phyloP scores from a whole-genome alignment of 345 rosid species.

The Eutrema japonicum region DNA sequence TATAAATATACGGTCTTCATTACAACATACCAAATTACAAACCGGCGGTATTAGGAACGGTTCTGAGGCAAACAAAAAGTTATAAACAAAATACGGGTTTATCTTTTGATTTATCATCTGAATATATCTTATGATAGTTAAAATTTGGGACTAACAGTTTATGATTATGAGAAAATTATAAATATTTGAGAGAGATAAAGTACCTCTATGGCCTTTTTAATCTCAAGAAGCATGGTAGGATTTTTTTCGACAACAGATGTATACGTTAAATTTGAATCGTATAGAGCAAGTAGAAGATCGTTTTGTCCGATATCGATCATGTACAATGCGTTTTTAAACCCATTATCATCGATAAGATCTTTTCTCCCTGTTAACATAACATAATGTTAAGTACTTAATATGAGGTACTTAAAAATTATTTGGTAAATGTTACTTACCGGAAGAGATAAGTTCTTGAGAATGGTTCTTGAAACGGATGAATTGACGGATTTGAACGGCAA shows the following conservation, averaged over 20 bases:
- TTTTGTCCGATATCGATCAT: conserved; percentile 74
- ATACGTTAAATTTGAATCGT: conserved; percentile 37
- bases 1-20: conserved; percentile 48
- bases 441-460: conserved; percentile 48
- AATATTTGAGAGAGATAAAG: not conserved
- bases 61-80: not conserved
- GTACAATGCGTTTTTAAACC: conserved; percentile 59
- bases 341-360: conserved; percentile 49
- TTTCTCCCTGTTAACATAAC: conserved; percentile 36
- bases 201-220: conserved; percentile 57
- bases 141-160: not conserved
- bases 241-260: conserved; percentile 50
- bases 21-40: conserved; percentile 8
- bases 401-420: not conserved
- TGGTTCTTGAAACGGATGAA: conserved; percentile 51
- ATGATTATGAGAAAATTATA: not conserved
- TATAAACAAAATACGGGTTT: not conserved
- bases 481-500: conserved; percentile 49
- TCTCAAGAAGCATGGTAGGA: conserved; percentile 57
- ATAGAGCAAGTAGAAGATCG: conserved; percentile 51
- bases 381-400: not conserved
- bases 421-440: conserved; percentile 19
- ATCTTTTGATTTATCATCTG: not conserved
- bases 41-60: not conserved
- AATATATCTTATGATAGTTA: not conserved